Conservation (phyloP, 192 early-diverging fungal species). For the Coemansia erecta region DNA sequence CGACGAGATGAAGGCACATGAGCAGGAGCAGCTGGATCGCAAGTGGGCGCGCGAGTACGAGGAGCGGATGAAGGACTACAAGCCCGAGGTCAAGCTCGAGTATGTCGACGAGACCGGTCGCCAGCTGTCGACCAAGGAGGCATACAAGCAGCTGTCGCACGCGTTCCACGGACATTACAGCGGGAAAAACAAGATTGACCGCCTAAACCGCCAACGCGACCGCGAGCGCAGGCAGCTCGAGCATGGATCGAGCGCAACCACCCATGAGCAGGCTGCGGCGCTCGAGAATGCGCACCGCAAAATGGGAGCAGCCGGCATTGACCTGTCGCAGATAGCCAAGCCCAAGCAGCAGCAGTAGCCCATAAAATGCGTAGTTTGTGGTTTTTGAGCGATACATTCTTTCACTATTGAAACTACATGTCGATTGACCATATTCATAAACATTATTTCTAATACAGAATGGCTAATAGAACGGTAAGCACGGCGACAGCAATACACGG, state of each 20-base stretch:
- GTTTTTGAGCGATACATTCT: too few species aligned
- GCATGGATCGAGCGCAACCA: slow-evolving; percentile 71
- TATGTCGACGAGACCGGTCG: slow-evolving; percentile 90
- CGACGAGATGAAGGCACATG: slow-evolving; percentile 38
- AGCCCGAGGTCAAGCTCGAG: slow-evolving; percentile 84
- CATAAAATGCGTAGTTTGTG: background rate
- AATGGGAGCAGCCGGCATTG: slow-evolving; percentile 74
- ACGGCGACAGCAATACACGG: slow-evolving; percentile 79
- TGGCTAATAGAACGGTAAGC: slow-evolving; percentile 68
- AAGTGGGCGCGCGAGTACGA: slow-evolving; percentile 70
- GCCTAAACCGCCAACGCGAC: slow-evolving; percentile 75
- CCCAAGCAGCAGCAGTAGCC: background rate
- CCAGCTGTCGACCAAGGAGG: slow-evolving; percentile 81
- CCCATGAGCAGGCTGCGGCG: slow-evolving; percentile 71
- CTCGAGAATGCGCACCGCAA: slow-evolving; percentile 69
- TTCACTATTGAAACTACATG: too few species aligned
- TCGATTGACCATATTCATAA: too few species aligned
- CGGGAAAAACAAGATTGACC: slow-evolving; percentile 95
- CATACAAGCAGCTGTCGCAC: slow-evolving; percentile 86
- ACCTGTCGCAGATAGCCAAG: slow-evolving; percentile 49
- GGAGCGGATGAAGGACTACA: slow-evolving; percentile 86
- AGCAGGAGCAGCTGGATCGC: slow-evolving; percentile 56
- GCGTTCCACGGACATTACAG: slow-evolving; percentile 94
- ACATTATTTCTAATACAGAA: slow-evolving; percentile 10
- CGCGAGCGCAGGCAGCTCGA: slow-evolving; percentile 75